Conservation (phyloP, 306 rosid genomes). For the Trifolium repens region DNA sequence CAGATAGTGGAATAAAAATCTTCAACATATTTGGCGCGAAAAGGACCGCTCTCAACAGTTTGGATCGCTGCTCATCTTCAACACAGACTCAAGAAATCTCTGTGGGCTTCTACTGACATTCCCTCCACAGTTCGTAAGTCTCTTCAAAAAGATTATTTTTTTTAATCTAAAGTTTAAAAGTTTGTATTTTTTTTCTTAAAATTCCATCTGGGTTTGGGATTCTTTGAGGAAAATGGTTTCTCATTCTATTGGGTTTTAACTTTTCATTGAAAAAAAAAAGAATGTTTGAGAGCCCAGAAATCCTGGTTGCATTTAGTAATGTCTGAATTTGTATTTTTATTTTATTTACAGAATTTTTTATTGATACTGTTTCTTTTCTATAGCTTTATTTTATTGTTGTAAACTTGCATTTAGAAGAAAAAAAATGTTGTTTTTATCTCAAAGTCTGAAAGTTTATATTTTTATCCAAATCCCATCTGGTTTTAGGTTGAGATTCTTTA, state of each 20-base stretch:
- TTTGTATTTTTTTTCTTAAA: neutral
- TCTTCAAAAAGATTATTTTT: neutral
- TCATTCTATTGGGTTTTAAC: neutral
- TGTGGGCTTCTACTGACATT: slow-evolving; percentile 71
- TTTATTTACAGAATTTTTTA: too few species aligned
- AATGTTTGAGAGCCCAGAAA: too few species aligned
- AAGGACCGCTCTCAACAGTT: slow-evolving; percentile 85
- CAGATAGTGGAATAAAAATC: too few species aligned
- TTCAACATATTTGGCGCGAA: slow-evolving; percentile 69
- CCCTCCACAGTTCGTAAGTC: slow-evolving; percentile 70
- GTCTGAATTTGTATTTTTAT: too few species aligned
- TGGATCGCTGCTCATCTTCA: slow-evolving; percentile 98
- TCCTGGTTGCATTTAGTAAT: too few species aligned
- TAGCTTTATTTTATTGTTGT: neutral
- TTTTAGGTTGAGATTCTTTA: neutral
- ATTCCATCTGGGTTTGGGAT: slow-evolving; percentile 17
- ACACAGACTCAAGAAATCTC: slow-evolving; percentile 79
- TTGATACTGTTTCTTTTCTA: too few species aligned
- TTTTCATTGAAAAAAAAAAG: neutral
- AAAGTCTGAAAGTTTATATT: too few species aligned
- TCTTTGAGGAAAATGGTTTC: neutral
- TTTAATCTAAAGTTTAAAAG: neutral
- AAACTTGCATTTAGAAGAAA: too few species aligned
- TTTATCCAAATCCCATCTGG: neutral
- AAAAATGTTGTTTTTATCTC: too few species aligned